Evolutionary conservation across 768 basidiomycete species (phyloP), one percentile per base, ranked within the genome.

Genomic region (Hortiboletus campestris): DNA sequence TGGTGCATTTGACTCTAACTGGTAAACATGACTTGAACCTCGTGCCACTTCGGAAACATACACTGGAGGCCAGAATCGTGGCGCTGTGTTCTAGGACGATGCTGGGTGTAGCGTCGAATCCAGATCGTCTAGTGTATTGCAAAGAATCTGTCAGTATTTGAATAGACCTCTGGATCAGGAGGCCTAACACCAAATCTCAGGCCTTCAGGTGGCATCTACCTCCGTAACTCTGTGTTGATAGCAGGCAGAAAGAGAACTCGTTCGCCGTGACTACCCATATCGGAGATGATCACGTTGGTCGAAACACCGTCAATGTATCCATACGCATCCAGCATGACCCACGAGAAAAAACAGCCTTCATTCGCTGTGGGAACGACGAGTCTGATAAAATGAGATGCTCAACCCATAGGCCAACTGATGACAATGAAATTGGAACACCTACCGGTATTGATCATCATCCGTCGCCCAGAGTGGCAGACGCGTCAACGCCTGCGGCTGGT

Each of bases 381-480:
- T n/a, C 67, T 68, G 48, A 13, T 16, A 39, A 48, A 9, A 9
- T 2, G 4, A 19, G 12, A 19, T 2, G 41, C 39, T 53, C 7
- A 49, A 35, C 28, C 1, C 6, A 38, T n/a, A 20, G 2, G 31
- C 4, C 13, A 17, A 16, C 2, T 48, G 44, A 32, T 5, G 34
- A 34, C 13, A 4, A 45, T 2, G 6, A 29, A 25, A 29, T 14
- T 4, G 4, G 2, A 19, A 6, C 4, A 49, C 56, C 41, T 40
- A 72, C 73, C 76, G 71, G 58, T 78, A 78, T 57, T 78, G 72
- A 31, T 73, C 64, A 38, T 75, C 65, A 10, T 72, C 72, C 4
- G 75, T 76, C 7, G 66, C 63, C 78, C 77, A 79, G 39, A 65
- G 58, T 4, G 58, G 58, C 10, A 67, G 38, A 28, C 65, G 61